Conservation (phyloP, 2,329 filamentous ascomycete genomes). For the Colletotrichum karsti region DNA sequence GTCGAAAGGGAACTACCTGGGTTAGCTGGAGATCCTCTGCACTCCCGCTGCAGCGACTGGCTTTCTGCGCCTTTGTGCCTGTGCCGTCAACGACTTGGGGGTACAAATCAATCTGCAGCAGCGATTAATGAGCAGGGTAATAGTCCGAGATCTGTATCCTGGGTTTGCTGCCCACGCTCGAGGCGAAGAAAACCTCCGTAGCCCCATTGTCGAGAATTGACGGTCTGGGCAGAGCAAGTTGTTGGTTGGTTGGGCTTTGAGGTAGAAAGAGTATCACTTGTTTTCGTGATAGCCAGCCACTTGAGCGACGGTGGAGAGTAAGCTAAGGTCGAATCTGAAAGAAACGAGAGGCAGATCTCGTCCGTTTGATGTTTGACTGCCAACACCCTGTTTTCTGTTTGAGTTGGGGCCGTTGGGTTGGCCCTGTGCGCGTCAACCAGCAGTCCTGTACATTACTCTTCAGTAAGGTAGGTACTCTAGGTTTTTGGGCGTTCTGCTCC, state of each 20-base stretch:
- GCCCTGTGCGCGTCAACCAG: not conserved
- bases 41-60: slow-evolving; percentile 6
- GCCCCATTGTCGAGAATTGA: not conserved
- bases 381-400: slow-evolving; percentile 3
- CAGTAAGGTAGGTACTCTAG: no score
- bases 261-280: not conserved
- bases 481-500: not conserved
- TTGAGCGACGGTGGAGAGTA: not conserved
- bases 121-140: not conserved
- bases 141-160: not conserved
- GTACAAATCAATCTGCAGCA: not conserved
- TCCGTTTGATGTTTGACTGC: slow-evolving; percentile 13
- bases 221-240: not conserved
- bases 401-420: slow-evolving; percentile 4
- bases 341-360: not conserved
- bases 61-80: not conserved
- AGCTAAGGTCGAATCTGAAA: not conserved
- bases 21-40: slow-evolving; percentile 25
- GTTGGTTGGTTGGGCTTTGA: no score
- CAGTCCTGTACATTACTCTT: no score
- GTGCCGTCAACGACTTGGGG: slow-evolving; percentile 3
- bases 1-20: slow-evolving; percentile 8
- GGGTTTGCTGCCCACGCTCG: not conserved
- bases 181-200: not conserved
- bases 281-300: slow-evolving; percentile 5